Evolutionary conservation across 352 stramenopile species (phyloP), one percentile per base, ranked within the genome.

Genomic region (Phytophthora foliorum): DNA sequence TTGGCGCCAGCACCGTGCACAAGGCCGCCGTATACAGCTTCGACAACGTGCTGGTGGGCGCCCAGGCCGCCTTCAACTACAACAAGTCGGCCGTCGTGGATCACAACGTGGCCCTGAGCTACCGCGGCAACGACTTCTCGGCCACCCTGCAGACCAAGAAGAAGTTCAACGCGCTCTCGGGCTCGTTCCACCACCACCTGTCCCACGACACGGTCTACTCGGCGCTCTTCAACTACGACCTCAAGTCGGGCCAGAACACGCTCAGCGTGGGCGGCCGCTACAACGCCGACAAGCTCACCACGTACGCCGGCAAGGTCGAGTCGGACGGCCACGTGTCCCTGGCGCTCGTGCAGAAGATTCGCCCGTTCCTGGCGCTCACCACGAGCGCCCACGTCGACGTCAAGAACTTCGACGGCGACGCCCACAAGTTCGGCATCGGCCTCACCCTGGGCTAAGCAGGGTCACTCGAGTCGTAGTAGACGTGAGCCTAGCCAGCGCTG

Each of bases 401-500:
- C 60, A 97, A 97, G 89, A 95, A 97, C 84, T 95, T 97, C 60
- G 88, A 97, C 67, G 88, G 89, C 57, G 89, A 97, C 57, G 85
- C 87, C 61, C 89, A 97, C 86, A 97, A 97, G 86, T 97, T 97
- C 72, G 89, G 89, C 65, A 92, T 97, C 50, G 86, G 86, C 34
- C 86, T 97, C 74, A 94, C 88, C 36, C 76, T 97, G 39, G 89
- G 89, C 61, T 97, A 95, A 92, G 60, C 51, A 39, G 36, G 19
- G 24, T 19, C 8, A 52, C 19, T 46, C 27, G 44, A 57, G 25
- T 57, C 57, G 62, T 57, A 57, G 57, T 67, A 72, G 50, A 72
- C 27, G 55, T 64, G 65, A 64, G 42, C 14, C 46, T 69, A 57
- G 63, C 56, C 48, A 57, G 64, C 63, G 46, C 52, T 73, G 50